Percentiles rank a stretch among this genome's conserved stretches.
These are phyloP conservation scores for Raphidocelis subcapitata DNA, from an alignment of 139 green algal species.

Conservation along the genomic window DNA sequence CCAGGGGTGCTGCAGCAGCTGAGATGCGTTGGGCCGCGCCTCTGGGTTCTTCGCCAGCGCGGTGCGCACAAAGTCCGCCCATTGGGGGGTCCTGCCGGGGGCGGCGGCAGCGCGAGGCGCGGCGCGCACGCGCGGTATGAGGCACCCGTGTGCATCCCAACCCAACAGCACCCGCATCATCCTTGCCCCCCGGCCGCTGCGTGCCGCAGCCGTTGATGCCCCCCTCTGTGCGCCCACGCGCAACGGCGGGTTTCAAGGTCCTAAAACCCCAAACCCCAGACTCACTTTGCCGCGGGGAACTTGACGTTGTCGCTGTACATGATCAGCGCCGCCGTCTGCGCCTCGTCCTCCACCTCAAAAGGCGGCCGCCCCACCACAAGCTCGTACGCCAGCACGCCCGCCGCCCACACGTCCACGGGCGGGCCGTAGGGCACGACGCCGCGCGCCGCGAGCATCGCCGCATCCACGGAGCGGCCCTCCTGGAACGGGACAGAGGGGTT, in stretches of 20 bases:
- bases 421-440: conserved; percentile 63
- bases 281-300: conserved; percentile 28
- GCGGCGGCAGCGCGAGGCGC: not conserved
- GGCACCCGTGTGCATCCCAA: too few relatives aligned
- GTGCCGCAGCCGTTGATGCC: too few relatives aligned
- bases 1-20: conserved; percentile 77
- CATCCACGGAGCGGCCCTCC: conserved; percentile 43
- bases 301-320: conserved; percentile 62
- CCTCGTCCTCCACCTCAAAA: conserved; percentile 71
- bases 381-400: conserved; percentile 85
- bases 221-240: too few relatives aligned
- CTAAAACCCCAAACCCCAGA: not conserved
- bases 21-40: conserved; percentile 49
- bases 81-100: conserved; percentile 21
- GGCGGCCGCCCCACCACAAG: conserved; percentile 55
- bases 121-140: not conserved
- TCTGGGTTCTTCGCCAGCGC: conserved; percentile 69
- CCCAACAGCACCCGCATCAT: too few relatives aligned
- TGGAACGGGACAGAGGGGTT: conserved; percentile 60
- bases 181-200: too few relatives aligned
- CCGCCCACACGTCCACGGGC: conserved; percentile 77
- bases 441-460: conserved; percentile 33
- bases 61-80: conserved; percentile 48
- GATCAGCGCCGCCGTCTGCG: conserved; percentile 75
- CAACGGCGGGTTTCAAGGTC: too few relatives aligned